Percentiles rank a stretch among this genome's conserved stretches.
Conservation (phyloP, 169 alveolate genomes). For the Plasmodium knowlesi region DNA sequence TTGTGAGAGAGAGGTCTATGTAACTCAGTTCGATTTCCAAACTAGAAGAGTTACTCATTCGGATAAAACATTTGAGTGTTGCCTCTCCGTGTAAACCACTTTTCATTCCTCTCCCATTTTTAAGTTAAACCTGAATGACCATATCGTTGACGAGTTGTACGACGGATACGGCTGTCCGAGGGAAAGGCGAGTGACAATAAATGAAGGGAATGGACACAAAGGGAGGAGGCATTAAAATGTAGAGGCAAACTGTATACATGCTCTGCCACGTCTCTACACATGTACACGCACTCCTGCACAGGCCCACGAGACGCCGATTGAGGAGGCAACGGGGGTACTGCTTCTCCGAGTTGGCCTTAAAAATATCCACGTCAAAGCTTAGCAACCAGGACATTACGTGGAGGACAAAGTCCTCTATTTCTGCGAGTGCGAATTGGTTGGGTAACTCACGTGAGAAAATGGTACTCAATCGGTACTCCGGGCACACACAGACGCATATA, state of each 20-base stretch:
- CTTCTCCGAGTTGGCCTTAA: conserved; percentile 35
- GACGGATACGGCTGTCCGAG: conserved; percentile 26
- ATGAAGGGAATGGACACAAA: not conserved
- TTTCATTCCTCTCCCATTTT: not conserved
- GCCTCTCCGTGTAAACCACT: not conserved
- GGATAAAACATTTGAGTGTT: not conserved
- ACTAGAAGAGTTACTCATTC: not conserved
- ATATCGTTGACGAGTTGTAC: conserved; percentile 34
- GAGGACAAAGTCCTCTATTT: conserved; percentile 63
- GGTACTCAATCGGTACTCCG: not conserved
- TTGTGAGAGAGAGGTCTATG: not conserved
- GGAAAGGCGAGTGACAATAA: not conserved
- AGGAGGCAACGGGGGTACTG: conserved; percentile 25
- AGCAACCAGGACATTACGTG: conserved; percentile 56
- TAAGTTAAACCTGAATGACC: conserved; percentile 23
- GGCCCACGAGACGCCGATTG: conserved; percentile 19
- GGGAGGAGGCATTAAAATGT: not conserved
- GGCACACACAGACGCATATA: not conserved
- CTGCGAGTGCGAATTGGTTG: not conserved
- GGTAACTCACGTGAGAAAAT: not conserved
- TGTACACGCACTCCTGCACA: conserved; percentile 37
- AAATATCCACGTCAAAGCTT: conserved; percentile 50
- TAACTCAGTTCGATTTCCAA: not conserved
- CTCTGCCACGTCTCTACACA: not conserved
- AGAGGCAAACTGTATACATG: not conserved